Evolutionary conservation across 2,329 filamentous ascomycete genomes (phyloP).

Genomic region (Didymellaceae sp.): DNA sequence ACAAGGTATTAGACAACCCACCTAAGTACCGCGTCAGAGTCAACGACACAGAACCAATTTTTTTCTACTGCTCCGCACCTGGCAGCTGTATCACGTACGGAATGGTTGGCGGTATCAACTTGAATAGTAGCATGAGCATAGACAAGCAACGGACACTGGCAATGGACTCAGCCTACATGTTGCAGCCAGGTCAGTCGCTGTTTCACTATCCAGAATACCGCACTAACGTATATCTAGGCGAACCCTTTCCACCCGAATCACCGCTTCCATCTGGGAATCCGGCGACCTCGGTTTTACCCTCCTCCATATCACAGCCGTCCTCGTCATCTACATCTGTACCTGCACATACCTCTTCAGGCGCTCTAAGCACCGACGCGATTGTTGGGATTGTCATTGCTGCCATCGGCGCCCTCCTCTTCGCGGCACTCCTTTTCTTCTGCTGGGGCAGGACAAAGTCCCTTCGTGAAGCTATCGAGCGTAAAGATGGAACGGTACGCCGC

Average conservation of each 20-base stretch:
- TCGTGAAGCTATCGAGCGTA: conserved; percentile 32
- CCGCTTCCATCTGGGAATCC: conserved; percentile 17
- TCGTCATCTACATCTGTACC: background rate
- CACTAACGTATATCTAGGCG: conserved; percentile 20
- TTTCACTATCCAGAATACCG: too few relatives aligned
- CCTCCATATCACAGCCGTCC: background rate
- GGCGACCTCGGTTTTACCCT: background rate
- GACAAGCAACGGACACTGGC: conserved; percentile 34
- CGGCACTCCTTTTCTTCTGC: conserved; percentile 34
- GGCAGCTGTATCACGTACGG: conserved; percentile 68
- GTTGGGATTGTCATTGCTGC: conserved; percentile 66
- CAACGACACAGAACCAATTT: conserved; percentile 44
- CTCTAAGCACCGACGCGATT: conserved; percentile 48
- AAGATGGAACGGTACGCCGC: conserved; percentile 22
- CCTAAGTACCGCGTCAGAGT: conserved; percentile 38
- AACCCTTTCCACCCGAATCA: conserved; percentile 40
- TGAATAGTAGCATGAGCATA: conserved; percentile 44
- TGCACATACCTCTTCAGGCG: background rate
- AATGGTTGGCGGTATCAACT: conserved; percentile 81
- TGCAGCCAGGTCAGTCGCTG: conserved; percentile 28
- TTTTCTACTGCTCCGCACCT: conserved; percentile 59
- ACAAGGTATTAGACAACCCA: conserved; percentile 28
- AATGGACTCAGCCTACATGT: conserved; percentile 33
- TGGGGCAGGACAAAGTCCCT: conserved; percentile 32
- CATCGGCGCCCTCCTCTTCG: conserved; percentile 27